Percentiles rank a stretch among this genome's conserved stretches.
phyloP scores from a whole-genome alignment of 441 rosid genomes.

The Macaranga tanarius region DNA sequence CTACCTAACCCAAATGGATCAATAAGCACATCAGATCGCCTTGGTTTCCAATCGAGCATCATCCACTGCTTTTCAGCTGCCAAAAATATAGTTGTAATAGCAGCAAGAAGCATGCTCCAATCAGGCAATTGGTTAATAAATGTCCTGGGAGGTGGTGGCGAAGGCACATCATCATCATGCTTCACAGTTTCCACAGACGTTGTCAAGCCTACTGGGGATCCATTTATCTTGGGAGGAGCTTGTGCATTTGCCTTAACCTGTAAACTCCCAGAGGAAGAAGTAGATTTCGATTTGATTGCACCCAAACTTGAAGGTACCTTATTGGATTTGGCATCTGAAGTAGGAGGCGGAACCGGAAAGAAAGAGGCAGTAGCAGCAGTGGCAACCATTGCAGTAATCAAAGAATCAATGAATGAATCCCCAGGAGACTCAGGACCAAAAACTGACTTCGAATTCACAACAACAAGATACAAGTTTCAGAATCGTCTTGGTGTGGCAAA shows the following conservation, averaged over 20 bases:
- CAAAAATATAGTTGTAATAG: slow-evolving; percentile 88
- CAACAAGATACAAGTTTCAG: not conserved
- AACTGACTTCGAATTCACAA: not conserved
- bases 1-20: slow-evolving; percentile 85
- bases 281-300: slow-evolving; percentile 45
- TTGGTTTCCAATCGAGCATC: slow-evolving; percentile 99
- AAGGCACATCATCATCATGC: slow-evolving; percentile 46
- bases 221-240: slow-evolving; percentile 88
- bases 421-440: too few relatives aligned
- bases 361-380: slow-evolving; percentile 74
- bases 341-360: slow-evolving; percentile 58
- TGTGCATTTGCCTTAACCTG: slow-evolving; percentile 85
- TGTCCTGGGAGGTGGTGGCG: slow-evolving; percentile 79
- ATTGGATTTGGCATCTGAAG: slow-evolving; percentile 46
- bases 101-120: slow-evolving; percentile 99
- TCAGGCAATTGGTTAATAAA: slow-evolving; percentile 94
- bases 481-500: not conserved
- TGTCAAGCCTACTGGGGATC: slow-evolving; percentile 48
- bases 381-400: slow-evolving; percentile 62
- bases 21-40: slow-evolving; percentile 73
- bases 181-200: slow-evolving; percentile 44
- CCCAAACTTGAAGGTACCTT: slow-evolving; percentile 52
- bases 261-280: slow-evolving; percentile 53
- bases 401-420: too few relatives aligned
- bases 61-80: slow-evolving; percentile 99